Percentiles rank a stretch among this genome's conserved stretches.
These are phyloP conservation scores for Colletotrichum abscissum DNA, from an alignment of 2,329 filamentous ascomycete species.

Conservation along the genomic window DNA sequence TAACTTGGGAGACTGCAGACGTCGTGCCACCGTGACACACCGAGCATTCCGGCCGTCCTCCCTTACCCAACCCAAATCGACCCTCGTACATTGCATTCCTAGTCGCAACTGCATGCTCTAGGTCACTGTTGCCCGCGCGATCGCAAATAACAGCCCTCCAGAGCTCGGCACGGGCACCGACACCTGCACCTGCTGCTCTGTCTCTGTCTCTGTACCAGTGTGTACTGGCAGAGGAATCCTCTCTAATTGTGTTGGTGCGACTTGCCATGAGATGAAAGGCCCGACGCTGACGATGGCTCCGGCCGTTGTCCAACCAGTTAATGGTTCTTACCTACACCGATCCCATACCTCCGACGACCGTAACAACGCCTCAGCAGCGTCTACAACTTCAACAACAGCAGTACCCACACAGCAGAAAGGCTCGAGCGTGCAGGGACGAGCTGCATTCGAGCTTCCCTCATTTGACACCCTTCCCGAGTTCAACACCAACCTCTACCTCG, in stretches of 20 bases:
- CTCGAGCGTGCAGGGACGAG: conserved; percentile 43
- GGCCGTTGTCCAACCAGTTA: conserved; percentile 44
- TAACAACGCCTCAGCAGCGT: conserved; percentile 32
- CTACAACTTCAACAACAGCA: conserved; percentile 1
- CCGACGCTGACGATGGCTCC: conserved; percentile 52
- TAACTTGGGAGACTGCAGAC: conserved; percentile 10
- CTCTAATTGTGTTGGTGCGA: conserved; percentile 7
- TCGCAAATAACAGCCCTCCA: conserved; percentile 11
- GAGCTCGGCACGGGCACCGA: not conserved
- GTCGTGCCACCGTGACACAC: conserved; percentile 34
- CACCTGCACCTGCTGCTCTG: conserved; percentile 20
- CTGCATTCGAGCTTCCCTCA: conserved; percentile 63
- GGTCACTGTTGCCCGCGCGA: conserved; percentile 10
- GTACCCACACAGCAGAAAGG: conserved; percentile 35
- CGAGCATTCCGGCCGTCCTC: conserved; percentile 32
- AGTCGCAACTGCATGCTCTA: conserved; percentile 19
- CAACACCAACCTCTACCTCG: conserved; percentile 57
- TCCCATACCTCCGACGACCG: conserved; percentile 48
- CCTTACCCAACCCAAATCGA: conserved; percentile 20
- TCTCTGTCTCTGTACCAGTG: not conserved
- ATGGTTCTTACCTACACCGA: conserved; percentile 43
- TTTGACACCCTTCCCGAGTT: conserved; percentile 63
- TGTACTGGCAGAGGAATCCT: not conserved
- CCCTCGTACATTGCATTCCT: conserved; percentile 7
- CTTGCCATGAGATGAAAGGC: conserved; percentile 49